Base-by-base conservation (phyloP, 331 rosid species). In the Malus hybrid region DNA sequence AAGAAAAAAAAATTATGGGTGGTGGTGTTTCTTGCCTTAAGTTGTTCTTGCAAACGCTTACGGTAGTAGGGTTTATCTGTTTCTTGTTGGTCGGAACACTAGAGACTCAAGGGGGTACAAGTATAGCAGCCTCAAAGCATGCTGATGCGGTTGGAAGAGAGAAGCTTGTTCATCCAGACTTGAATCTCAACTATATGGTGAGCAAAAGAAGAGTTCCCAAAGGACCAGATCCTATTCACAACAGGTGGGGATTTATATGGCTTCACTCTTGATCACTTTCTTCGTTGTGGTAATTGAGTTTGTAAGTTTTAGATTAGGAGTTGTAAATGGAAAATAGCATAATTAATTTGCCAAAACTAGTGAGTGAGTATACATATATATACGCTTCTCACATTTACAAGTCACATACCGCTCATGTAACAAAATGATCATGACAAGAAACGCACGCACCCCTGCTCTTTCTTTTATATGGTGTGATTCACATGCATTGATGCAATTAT, bases 151-250 rank as follows among this genome's bases (percentile, higher is more conserved):
- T 33, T 22, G 87, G 82, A 36, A 55, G 63, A 57, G 85, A 85
- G 74, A 82, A 77, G 74, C 77, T 65, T 63, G 79, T 78, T 65
- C 87, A 83, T 81, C 87, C 82, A 20, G 82, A 86, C 74, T 76
- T 90, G 80, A 92, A 89, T 73, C 82, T 83, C 73, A 87, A 87
- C 82, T 81, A 87, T 75, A 87, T 89, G 44, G 44, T 39, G 93
- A 93, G 90, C 84, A 93, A 93, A 85, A 81, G 94, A 80, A 88
- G 82, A 88, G 97, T 93, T 73, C 97, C 98, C 22, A 90, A 90
- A 73, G 98, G 98, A 29, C 96, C 97, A 48, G 97, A 93, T 88
- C 97, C 98, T 32, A 93, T 93, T 79, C 98, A 93, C 74, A 93
- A 93, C 93, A 93, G 98, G 98, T 93, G 36, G 53, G 20, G 7